phyloP scores from a whole-genome alignment of 768 basidiomycete species.

The Termitomyces titanicus region DNA sequence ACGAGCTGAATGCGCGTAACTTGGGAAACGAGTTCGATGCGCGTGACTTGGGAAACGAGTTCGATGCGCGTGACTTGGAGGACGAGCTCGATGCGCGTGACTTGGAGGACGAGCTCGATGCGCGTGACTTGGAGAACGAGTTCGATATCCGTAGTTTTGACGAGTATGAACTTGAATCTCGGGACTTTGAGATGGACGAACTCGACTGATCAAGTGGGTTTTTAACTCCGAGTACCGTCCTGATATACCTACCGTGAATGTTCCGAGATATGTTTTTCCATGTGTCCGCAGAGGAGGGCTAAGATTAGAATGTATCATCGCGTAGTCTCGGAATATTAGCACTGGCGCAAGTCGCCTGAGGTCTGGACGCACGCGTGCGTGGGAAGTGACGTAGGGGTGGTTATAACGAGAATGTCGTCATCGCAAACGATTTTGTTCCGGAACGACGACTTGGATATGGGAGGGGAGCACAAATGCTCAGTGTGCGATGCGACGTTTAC shows the following conservation, averaged over 20 bases:
- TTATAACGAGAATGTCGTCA: constrained; percentile 4
- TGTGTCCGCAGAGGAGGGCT: too few relatives aligned
- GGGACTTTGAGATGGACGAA: background rate
- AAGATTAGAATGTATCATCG: too few relatives aligned
- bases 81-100: background rate
- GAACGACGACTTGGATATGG: constrained; percentile 41
- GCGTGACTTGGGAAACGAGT: background rate
- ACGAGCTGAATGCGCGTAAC: background rate
- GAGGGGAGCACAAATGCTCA: constrained; percentile 80
- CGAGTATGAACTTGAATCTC: background rate
- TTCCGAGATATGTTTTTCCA: too few relatives aligned
- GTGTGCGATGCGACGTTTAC: constrained; percentile 87
- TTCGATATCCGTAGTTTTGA: background rate
- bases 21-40: background rate
- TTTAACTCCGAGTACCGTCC: too few relatives aligned
- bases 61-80: background rate
- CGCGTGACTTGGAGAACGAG: background rate
- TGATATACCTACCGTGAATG: too few relatives aligned
- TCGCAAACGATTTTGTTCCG: background rate
- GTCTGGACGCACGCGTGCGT: too few relatives aligned
- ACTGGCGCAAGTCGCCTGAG: too few relatives aligned
- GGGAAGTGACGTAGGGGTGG: constrained; percentile 4
- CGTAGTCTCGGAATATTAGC: too few relatives aligned
- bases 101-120: too few relatives aligned
- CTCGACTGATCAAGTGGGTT: too few relatives aligned